Evolutionary conservation across 2,329 filamentous ascomycete genomes (phyloP), one percentile per base, ranked within the genome.

Genomic region (Knufia petricola): DNA sequence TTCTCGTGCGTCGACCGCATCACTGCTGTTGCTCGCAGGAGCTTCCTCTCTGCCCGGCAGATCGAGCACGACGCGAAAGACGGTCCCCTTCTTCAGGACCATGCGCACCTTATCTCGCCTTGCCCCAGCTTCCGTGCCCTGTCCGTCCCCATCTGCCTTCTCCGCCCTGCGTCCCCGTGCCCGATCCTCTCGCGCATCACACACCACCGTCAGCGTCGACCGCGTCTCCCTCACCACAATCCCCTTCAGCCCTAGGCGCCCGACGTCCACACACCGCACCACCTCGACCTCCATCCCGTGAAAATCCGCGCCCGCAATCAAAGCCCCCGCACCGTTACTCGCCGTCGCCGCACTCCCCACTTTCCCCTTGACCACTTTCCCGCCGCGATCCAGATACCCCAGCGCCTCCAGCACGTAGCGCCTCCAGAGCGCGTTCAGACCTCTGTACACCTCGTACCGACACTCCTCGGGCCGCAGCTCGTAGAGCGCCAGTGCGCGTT

Each of bases 181-280:
- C 13, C 32, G 7, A 17, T 36, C 32, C 32, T 36, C 60, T 56
- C 75, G 38, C 32, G 28, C 31, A 39, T 39, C 19, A 39, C 44
- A 53, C 98, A 39, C 44, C 52, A 98, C 69, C 64, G 94, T 85
- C 66, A 96, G 86, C 1, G 84, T 82, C 60, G 85, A 90, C 63
- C 84, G 87, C 45, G 85, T 83, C 69, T 98, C 92, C 63, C 86
- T 81, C 34, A 95, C 80, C 52, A 96, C 85, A 58, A 96, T 90
- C 13, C 92, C 92, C 59, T 74, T 78, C 47, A 90, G 67, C 0
- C 92, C 90, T 0, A 98, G 89, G 13, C 90, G 75, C 47, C 85
- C 81, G 13, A 84, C 78, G 63, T 89, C 95, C 24, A 78, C 70
- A 64, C 88, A 92, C 58, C 89, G 71, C 48, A 90, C 84, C 19